Conservation (phyloP, 75 land plant species). For the Larix kaempferi region DNA sequence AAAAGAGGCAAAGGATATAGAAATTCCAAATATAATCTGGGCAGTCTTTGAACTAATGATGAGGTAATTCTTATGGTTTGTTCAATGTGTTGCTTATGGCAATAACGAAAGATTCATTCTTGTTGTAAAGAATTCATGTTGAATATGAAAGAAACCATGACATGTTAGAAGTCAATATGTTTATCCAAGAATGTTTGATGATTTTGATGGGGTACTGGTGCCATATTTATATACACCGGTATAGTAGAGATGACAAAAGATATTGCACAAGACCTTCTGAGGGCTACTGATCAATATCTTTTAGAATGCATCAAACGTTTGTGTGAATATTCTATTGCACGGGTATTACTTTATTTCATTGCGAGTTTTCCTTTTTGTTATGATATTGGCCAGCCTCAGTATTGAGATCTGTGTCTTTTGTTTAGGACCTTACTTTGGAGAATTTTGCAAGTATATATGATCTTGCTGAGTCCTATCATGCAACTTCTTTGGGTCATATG, state of each 20-base stretch:
- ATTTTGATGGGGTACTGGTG: not conserved
- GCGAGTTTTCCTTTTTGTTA: not conserved
- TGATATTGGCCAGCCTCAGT: not conserved
- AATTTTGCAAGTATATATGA: constrained; percentile 82
- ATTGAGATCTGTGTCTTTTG: not conserved
- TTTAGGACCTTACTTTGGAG: constrained; percentile 76
- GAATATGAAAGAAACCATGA: too few species aligned
- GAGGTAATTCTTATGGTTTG: constrained; percentile 53
- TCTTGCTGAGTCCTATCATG: constrained; percentile 86
- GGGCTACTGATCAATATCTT: constrained; percentile 96
- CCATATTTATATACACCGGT: constrained; percentile 93
- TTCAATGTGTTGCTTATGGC: not conserved
- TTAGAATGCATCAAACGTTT: constrained; percentile 86
- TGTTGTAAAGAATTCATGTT: too few species aligned
- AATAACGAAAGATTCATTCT: too few species aligned
- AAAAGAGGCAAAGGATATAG: constrained; percentile 88
- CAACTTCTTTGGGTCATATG: constrained; percentile 66
- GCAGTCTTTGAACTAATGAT: constrained; percentile 97
- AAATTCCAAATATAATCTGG: constrained; percentile 98
- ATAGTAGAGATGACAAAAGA: constrained; percentile 63
- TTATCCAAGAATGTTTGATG: too few species aligned
- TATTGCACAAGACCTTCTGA: constrained; percentile 82
- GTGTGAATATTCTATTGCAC: constrained; percentile 88
- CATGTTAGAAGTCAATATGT: too few species aligned
- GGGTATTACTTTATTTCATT: constrained; percentile 37